A percentile compares a stretch with the other conserved stretches of the same genome.
phyloP scores from a whole-genome alignment of 2,329 filamentous ascomycete genomes.

The Trichoderma sp. region DNA sequence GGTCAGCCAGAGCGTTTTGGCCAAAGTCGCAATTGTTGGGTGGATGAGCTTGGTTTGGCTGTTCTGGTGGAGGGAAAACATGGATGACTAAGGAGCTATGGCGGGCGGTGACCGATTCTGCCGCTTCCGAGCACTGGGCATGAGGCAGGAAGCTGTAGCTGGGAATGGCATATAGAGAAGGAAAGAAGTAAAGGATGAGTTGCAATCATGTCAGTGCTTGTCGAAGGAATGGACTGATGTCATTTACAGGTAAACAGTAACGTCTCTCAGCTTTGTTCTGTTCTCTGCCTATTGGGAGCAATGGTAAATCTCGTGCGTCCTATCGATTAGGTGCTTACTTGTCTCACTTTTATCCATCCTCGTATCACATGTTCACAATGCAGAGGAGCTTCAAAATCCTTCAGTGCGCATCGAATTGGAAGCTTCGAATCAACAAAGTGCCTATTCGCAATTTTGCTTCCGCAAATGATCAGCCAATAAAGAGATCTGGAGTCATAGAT shows the following conservation, averaged over 20 bases:
- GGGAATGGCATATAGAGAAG: background rate
- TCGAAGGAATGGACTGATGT: background rate
- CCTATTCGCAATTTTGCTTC: background rate
- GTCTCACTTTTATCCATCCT: background rate
- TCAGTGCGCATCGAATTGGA: background rate
- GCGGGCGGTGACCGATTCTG: conserved; percentile 31
- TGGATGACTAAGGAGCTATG: conserved; percentile 6
- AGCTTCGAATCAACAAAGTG: background rate
- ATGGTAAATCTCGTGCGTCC: background rate
- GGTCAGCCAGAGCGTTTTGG: background rate
- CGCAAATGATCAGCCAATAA: background rate
- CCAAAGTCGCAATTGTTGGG: conserved; percentile 19
- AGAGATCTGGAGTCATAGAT: conserved; percentile 21
- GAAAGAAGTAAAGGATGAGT: background rate
- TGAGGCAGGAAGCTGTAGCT: background rate
- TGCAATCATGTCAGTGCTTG: background rate
- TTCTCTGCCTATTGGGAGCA: background rate
- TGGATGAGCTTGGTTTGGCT: background rate
- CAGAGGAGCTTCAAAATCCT: background rate
- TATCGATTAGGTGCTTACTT: background rate
- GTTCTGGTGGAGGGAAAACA: background rate
- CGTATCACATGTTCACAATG: background rate
- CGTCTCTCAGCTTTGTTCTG: background rate
- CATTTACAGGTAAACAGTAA: background rate
- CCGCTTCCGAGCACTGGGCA: conserved; percentile 29